phyloP scores from a whole-genome alignment of 768 basidiomycete genomes.

The Floccularia luteovirens region DNA sequence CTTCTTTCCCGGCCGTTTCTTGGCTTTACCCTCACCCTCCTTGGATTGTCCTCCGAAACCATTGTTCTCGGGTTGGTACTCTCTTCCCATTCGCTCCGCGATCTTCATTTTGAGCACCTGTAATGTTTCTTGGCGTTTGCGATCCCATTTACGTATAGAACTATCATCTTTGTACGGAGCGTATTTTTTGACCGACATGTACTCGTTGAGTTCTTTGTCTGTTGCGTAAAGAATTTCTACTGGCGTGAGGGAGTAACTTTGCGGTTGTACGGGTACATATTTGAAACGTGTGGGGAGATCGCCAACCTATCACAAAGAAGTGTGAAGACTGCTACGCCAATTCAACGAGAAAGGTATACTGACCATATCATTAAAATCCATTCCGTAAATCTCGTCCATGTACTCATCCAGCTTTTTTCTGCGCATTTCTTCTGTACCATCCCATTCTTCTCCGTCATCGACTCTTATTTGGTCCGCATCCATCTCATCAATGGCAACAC shows the following conservation, averaged over 20 bases:
- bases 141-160: conserved; percentile 57
- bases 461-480: conserved; percentile 33
- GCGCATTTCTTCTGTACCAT: conserved; percentile 86
- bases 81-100: conserved; percentile 25
- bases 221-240: conserved; percentile 87
- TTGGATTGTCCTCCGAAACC: conserved; percentile 11
- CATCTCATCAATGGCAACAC: conserved; percentile 52
- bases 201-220: conserved; percentile 89
- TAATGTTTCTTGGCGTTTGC: conserved; percentile 54
- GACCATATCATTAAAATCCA: conserved; percentile 96
- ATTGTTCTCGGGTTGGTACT: conserved; percentile 9
- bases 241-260: conserved; percentile 65
- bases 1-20: conserved; percentile 68
- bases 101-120: conserved; percentile 67
- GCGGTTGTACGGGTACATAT: conserved; percentile 64
- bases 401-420: conserved; percentile 79
- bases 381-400: conserved; percentile 83
- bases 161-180: conserved; percentile 72
- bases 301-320: conserved; percentile 51
- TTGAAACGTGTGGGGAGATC: conserved; percentile 90
- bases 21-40: conserved; percentile 20
- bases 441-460: conserved; percentile 59
- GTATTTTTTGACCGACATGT: conserved; percentile 82
- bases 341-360: conserved; percentile 16
- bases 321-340: neutral